These are phyloP conservation scores for Cladophialophora immunda DNA, from an alignment of 2,329 filamentous ascomycete species.

Conservation along the genomic window DNA sequence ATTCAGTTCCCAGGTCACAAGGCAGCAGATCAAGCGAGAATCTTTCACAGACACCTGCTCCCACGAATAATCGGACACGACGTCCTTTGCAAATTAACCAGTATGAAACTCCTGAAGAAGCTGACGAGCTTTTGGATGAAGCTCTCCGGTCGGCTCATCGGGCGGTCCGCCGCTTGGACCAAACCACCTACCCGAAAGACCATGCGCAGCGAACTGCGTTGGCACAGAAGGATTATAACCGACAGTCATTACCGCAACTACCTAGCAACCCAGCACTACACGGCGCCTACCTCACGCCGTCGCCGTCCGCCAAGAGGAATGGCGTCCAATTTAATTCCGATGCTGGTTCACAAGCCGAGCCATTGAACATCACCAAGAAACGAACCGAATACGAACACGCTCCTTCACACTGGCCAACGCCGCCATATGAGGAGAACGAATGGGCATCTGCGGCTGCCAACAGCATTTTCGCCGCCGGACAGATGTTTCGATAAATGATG, in stretches of 20 bases:
- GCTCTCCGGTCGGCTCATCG: slow-evolving; percentile 79
- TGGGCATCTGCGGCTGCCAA: slow-evolving; percentile 86
- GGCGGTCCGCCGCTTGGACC: slow-evolving; percentile 75
- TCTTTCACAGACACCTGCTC: slow-evolving; percentile 59
- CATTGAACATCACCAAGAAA: slow-evolving; percentile 72
- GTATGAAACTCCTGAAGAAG: slow-evolving; percentile 95
- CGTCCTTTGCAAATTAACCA: slow-evolving; percentile 77
- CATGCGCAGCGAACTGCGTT: slow-evolving; percentile 49
- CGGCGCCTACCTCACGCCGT: slow-evolving; percentile 72
- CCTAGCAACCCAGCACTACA: slow-evolving; percentile 33
- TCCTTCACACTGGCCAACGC: slow-evolving; percentile 86
- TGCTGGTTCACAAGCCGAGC: slow-evolving; percentile 63
- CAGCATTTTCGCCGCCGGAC: slow-evolving; percentile 77
- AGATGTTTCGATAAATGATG: slow-evolving; percentile 41
- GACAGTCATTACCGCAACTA: slow-evolving; percentile 47
- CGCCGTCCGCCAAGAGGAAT: slow-evolving; percentile 83
- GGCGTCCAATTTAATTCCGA: slow-evolving; percentile 75
- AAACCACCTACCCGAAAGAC: slow-evolving; percentile 50
- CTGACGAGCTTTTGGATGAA: slow-evolving; percentile 94
- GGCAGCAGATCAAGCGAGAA: slow-evolving; percentile 36
- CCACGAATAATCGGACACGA: slow-evolving; percentile 81
- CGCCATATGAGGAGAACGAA: slow-evolving; percentile 91
- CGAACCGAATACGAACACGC: slow-evolving; percentile 60
- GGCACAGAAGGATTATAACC: slow-evolving; percentile 46
- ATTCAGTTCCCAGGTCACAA: slow-evolving; percentile 39